Evolutionary conservation across 1,284 basidiomycete species (phyloP).

Genomic region (Cystobasidium slooffiae): DNA sequence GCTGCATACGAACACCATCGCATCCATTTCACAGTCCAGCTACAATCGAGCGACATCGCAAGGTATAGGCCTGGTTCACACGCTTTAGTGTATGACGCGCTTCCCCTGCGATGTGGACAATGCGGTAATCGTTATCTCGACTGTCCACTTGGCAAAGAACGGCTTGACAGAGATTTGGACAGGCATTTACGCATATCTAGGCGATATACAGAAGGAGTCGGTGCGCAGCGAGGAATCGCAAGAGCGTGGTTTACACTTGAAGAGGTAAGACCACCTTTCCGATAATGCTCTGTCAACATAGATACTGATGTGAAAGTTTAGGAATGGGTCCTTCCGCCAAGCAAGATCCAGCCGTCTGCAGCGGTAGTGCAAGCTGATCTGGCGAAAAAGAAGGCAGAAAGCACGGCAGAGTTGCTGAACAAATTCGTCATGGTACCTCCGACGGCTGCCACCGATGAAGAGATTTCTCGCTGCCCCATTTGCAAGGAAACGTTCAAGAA

Average conservation of each 20-base stretch:
- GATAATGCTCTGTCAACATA: background rate
- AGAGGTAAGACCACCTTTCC: slow-evolving; percentile 64
- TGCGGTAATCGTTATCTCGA: slow-evolving; percentile 87
- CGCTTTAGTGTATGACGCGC: slow-evolving; percentile 72
- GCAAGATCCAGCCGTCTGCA: slow-evolving; percentile 45
- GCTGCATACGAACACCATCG: slow-evolving; percentile 45
- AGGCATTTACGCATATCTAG: slow-evolving; percentile 96
- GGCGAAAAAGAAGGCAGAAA: slow-evolving; percentile 57
- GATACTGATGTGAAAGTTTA: slow-evolving; percentile 56
- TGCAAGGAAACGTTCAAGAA: slow-evolving; percentile 93
- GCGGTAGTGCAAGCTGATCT: slow-evolving; percentile 32
- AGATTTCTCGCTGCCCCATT: slow-evolving; percentile 82
- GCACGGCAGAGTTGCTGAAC: slow-evolving; percentile 68
- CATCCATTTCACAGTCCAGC: slow-evolving; percentile 41
- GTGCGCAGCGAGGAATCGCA: slow-evolving; percentile 29
- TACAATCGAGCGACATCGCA: slow-evolving; percentile 48
- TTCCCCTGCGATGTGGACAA: slow-evolving; percentile 87
- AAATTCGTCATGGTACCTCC: slow-evolving; percentile 78
- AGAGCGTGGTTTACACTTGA: slow-evolving; percentile 86
- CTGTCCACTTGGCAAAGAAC: slow-evolving; percentile 70
- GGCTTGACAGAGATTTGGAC: slow-evolving; percentile 87
- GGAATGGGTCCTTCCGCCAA: slow-evolving; percentile 71
- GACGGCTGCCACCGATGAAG: slow-evolving; percentile 74
- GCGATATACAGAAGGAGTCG: slow-evolving; percentile 76
- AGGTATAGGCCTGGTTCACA: slow-evolving; percentile 70